These are phyloP conservation scores for Lactarius quietus DNA, from an alignment of 768 basidiomycete genomes.

Conservation along the genomic window DNA sequence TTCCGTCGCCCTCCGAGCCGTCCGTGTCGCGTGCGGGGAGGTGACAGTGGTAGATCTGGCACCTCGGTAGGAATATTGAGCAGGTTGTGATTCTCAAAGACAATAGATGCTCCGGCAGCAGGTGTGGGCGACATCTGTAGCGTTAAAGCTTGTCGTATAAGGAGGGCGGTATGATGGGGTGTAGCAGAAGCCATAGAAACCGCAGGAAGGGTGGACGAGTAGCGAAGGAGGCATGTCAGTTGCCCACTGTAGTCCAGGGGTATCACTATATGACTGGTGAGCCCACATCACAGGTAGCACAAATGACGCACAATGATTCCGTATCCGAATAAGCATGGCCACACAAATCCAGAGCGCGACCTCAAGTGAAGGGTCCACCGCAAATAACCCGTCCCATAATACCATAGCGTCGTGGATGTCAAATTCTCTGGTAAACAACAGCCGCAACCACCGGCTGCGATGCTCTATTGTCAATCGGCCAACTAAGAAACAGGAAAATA, in stretches of 20 bases:
- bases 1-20: conserved; percentile 34
- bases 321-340: conserved; percentile 92
- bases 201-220: conserved; percentile 55
- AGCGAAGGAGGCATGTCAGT: conserved; percentile 80
- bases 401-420: conserved; percentile 73
- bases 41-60: conserved; percentile 43
- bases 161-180: conserved; percentile 58
- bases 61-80: conserved; percentile 71
- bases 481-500: conserved; percentile 12
- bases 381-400: conserved; percentile 96
- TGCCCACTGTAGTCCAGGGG: conserved; percentile 84
- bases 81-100: conserved; percentile 77
- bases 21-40: conserved; percentile 36
- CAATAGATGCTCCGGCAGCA: conserved; percentile 69
- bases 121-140: conserved; percentile 73
- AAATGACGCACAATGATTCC: conserved; percentile 68
- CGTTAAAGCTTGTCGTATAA: conserved; percentile 80
- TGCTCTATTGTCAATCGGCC: conserved; percentile 18
- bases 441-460: conserved; percentile 83
- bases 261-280: conserved; percentile 54
- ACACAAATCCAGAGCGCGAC: conserved; percentile 86
- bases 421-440: conserved; percentile 93
- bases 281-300: not conserved
- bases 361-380: conserved; percentile 74
- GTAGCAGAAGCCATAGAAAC: conserved; percentile 35